phyloP scores from a whole-genome alignment of 805 yeast genomes.

The Candida quercuum region DNA sequence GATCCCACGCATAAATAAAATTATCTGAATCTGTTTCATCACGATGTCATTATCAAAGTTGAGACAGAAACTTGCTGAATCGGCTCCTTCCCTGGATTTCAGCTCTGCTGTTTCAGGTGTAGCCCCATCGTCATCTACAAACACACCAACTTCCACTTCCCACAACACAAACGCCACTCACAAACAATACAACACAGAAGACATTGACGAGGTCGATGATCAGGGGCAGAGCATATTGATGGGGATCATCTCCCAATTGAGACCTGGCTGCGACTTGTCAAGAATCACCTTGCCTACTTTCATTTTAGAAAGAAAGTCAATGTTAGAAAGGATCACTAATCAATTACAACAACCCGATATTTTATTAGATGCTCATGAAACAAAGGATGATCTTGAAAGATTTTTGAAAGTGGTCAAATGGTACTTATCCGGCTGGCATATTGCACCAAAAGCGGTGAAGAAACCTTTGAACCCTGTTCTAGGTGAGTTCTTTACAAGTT shows the following conservation, averaged over 20 bases:
- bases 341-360: slow-evolving; percentile 76
- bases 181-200: slow-evolving; percentile 42
- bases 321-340: slow-evolving; percentile 94
- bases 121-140: background rate
- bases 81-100: background rate
- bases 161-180: too few species aligned
- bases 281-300: slow-evolving; percentile 94
- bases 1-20: too few species aligned
- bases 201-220: slow-evolving; percentile 87
- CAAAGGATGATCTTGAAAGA: slow-evolving; percentile 56
- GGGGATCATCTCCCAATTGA: slow-evolving; percentile 84
- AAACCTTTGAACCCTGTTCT: slow-evolving; percentile 93
- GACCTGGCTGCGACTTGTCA: slow-evolving; percentile 88
- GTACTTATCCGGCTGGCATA: slow-evolving; percentile 97
- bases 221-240: slow-evolving; percentile 83
- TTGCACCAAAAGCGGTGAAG: slow-evolving; percentile 97
- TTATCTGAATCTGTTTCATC: background rate
- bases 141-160: background rate
- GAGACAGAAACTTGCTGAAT: slow-evolving; percentile 7
- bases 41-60: slow-evolving; percentile 16
- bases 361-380: slow-evolving; percentile 59
- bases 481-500: slow-evolving; percentile 87
- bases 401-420: slow-evolving; percentile 74
- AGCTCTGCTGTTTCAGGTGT: too few species aligned
- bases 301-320: slow-evolving; percentile 88